Base-by-base conservation (phyloP, 2,329 filamentous ascomycete species). In the Epicoccum nigrum region DNA sequence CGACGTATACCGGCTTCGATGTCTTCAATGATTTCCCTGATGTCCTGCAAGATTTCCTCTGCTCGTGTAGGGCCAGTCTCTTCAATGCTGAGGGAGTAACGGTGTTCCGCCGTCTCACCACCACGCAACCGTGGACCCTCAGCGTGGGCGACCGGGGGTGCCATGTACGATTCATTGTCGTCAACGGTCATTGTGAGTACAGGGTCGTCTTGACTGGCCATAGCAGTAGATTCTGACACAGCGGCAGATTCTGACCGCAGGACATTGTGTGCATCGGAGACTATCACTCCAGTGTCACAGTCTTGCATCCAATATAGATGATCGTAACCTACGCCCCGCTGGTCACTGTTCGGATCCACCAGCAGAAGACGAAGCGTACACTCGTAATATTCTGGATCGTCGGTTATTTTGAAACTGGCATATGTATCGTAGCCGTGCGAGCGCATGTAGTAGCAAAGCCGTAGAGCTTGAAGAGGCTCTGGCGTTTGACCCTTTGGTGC, bases 371-470 rank as follows among this genome's bases (percentile, higher is more conserved):
- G 25, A 13, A 68, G 15, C 20, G n/a, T n/a, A n/a, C n/a, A n/a
- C n/a, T n/a, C n/a, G n/a, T n/a, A n/a, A n/a, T n/a, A 23, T 4
- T 7, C 11, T 16, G 41, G 17, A 34, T n/a, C 8, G 1, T 4
- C 2, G 7, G 8, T 34, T 15, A 44, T n/a, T 45, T 49, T n/a
- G 42, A 66, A 12, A 23, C 20, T 30, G 2, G 54, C 56, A 32
- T 60, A 68, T 2, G 60, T 64, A 17, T 65, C 57, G 45, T 62
- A 63, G 23, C 60, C 58, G 3, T 56, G 48, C 1, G 54, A 57
- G 40, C 68, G 65, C 65, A 71, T 68, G 46, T 68, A 71, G 57
- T 69, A 70, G 60, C 67, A 69, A 1, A 69, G 45, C 4, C 56
- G 50, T 5, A 69, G 40, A 7, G 63, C 68, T 17, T 68, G 58